Percentiles rank a stretch among this genome's conserved stretches.
Evolutionary conservation across 495 filamentous ascomycete species (phyloP).

Genomic region (Xylaria flabelliformis): DNA sequence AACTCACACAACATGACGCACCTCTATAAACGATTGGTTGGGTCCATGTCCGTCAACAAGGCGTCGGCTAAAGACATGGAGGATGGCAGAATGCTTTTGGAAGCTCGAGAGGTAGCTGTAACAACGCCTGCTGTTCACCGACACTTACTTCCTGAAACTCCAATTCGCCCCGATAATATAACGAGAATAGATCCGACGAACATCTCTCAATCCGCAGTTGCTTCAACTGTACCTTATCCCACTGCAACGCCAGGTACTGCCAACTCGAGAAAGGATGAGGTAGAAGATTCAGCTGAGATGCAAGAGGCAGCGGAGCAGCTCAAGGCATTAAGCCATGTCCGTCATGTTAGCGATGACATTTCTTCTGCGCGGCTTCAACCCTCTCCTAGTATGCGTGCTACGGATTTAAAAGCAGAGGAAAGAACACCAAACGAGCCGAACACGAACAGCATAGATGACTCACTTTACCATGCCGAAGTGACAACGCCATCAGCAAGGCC

Average conservation of each 20-base stretch:
- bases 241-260: constrained; percentile 32
- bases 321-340: constrained; percentile 63
- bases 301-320: constrained; percentile 64
- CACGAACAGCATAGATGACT: constrained; percentile 50
- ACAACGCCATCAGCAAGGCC: constrained; percentile 51
- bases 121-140: constrained; percentile 37
- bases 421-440: constrained; percentile 48
- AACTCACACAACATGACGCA: constrained; percentile 64
- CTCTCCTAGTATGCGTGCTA: constrained; percentile 26
- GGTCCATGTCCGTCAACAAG: constrained; percentile 44
- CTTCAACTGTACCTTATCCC: constrained; percentile 33
- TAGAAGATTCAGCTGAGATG: constrained; percentile 65
- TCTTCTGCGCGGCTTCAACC: constrained; percentile 35
- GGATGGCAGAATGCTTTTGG: constrained; percentile 55
- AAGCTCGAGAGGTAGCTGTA: constrained; percentile 47
- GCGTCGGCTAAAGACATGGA: constrained; percentile 55
- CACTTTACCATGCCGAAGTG: constrained; percentile 42
- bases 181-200: constrained; percentile 34
- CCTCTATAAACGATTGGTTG: constrained; percentile 59
- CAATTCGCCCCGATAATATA: constrained; percentile 39
- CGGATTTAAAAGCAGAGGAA: constrained; percentile 45
- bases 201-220: constrained; percentile 29
- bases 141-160: constrained; percentile 43
- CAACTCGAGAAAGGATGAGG: constrained; percentile 52
- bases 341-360: constrained; percentile 53